Base-by-base conservation (phyloP, 495 filamentous ascomycete species). In the Lepidopterella palustris region DNA sequence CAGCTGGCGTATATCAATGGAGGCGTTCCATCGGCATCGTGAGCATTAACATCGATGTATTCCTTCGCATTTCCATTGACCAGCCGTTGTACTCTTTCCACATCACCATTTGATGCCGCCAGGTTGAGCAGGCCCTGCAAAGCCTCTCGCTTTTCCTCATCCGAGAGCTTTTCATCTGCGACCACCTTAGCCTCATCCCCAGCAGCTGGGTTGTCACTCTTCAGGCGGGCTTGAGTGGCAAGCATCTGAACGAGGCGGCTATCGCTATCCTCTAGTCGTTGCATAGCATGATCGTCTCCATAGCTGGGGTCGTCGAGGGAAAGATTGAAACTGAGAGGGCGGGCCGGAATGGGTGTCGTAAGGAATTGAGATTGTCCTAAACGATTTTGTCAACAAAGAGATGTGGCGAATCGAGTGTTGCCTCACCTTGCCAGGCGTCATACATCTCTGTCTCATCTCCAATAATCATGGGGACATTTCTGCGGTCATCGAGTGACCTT, bases 1-100 rank as follows among this genome's bases (percentile, higher is more conserved):
- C 93, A 99, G 81, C 92, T 97, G 6, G 93, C 93, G 75, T 99
- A 99, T 57, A 99, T 95, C 67, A 99, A 76, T 10, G 93, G 89
- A 10, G 90, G 88, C 3, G 92, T 96, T 4, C 93, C 93, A 65
- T 99, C 93, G 71, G 95, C 89, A 69, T 99, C 93, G 4, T 89
- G 84, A 61, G 84, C 85, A 75, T 99, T 89, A 48, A 97, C 81
- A 75, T 97, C 90, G 48, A 97, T 79, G 67, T 83, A 95, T 35
- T 79, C 73, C 67, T 81, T 88, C 4, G 87, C 87, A 58, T 85
- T 80, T 4, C 93, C 90, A 31, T 81, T 75, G 1, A 97, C 73
- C 51, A 99, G 78, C 72, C 85, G 86, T 45, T 78, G 77, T 24
- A 97, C 85, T 47, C 89, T 83, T 20, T 89, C 86, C 21, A 90